Conservation (phyloP, 1,284 basidiomycete species). For the Cryptococcus maquisensis region DNA sequence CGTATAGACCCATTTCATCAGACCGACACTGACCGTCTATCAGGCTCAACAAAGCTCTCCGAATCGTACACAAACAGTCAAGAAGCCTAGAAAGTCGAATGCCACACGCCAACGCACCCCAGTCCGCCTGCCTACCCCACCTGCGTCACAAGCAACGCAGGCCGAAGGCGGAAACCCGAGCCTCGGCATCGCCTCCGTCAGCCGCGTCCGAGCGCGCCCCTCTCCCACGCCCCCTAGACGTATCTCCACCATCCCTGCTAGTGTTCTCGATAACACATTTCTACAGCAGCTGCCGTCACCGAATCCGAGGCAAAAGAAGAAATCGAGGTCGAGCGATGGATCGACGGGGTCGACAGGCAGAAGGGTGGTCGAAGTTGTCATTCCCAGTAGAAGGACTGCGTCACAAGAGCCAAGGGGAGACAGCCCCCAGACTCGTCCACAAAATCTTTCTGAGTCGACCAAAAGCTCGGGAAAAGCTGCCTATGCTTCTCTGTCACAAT, state of each 20-base stretch:
- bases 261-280: conserved; percentile 1
- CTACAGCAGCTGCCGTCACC: conserved; percentile 20
- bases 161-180: neutral
- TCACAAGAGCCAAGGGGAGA: no score
- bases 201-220: conserved; percentile 23
- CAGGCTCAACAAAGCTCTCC: neutral
- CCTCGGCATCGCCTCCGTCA: neutral
- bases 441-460: neutral
- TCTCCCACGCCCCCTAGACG: conserved; percentile 25
- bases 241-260: conserved; percentile 3
- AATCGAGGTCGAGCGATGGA: conserved; percentile 14
- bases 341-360: neutral
- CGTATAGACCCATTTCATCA: neutral
- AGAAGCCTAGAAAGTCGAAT: conserved; percentile 5
- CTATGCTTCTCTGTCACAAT: no score
- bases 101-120: neutral
- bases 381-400: conserved; percentile 2
- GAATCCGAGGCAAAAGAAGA: conserved; percentile 29
- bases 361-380: conserved; percentile 13
- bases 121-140: conserved; percentile 29
- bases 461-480: no score
- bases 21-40: neutral
- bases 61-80: conserved; percentile 24
- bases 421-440: neutral
- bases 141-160: conserved; percentile 18